Conservation (phyloP, 805 yeast genomes). For the Barnettozyma botsteinii region DNA sequence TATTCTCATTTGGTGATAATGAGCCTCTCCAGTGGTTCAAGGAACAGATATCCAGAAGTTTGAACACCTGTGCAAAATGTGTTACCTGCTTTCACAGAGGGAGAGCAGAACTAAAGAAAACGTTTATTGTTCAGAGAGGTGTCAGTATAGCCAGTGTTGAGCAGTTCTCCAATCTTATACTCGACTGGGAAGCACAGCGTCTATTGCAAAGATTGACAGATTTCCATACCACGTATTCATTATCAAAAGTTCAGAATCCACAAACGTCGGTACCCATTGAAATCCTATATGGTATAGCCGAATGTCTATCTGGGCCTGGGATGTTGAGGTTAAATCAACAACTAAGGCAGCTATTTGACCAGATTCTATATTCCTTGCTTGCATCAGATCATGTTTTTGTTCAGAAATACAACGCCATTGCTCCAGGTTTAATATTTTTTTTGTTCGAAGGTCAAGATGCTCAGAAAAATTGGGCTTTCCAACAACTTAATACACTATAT, state of each 20-base stretch:
- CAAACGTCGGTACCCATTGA: slow-evolving; percentile 11
- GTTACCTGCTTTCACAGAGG: slow-evolving; percentile 47
- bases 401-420: slow-evolving; percentile 18
- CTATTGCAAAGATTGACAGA: slow-evolving; percentile 9
- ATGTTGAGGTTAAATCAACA: slow-evolving; percentile 36
- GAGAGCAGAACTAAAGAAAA: slow-evolving; percentile 43
- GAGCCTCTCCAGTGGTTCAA: slow-evolving; percentile 41
- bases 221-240: background rate
- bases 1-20: slow-evolving; percentile 53
- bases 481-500: slow-evolving; percentile 22
- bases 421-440: slow-evolving; percentile 51
- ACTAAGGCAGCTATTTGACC: slow-evolving; percentile 34
- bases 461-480: slow-evolving; percentile 45
- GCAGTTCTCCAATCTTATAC: slow-evolving; percentile 15
- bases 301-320: slow-evolving; percentile 48
- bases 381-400: slow-evolving; percentile 27
- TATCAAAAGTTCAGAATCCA: slow-evolving; percentile 1
- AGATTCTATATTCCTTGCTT: slow-evolving; percentile 29
- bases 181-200: slow-evolving; percentile 26
- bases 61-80: slow-evolving; percentile 50
- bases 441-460: slow-evolving; percentile 46
- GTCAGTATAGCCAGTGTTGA: slow-evolving; percentile 26
- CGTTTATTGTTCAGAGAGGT: slow-evolving; percentile 45
- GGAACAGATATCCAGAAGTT: slow-evolving; percentile 31
- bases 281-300: slow-evolving; percentile 31